Conservation (phyloP, 768 basidiomycete genomes). For the Suillus tomentosus region DNA sequence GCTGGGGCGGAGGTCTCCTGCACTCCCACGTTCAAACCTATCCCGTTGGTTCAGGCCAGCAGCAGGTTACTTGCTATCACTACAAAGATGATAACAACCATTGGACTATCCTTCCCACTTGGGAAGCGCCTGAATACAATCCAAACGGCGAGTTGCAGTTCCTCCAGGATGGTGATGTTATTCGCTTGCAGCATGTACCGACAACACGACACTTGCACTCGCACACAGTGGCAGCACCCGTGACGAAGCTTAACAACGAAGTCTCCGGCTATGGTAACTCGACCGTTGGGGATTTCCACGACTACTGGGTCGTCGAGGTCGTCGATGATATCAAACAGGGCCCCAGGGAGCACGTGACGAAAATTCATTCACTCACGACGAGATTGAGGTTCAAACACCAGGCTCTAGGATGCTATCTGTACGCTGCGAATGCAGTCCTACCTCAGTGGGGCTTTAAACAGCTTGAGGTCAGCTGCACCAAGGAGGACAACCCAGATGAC, state of each 20-base stretch:
- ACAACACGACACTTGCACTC: constrained; percentile 94
- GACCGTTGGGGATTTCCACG: constrained; percentile 84
- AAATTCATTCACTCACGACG: constrained; percentile 90
- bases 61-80: constrained; percentile 98
- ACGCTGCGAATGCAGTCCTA: constrained; percentile 83
- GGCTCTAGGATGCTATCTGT: constrained; percentile 80
- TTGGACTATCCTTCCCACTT: constrained; percentile 78
- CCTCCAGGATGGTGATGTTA: constrained; percentile 72
- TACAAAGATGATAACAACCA: constrained; percentile 99
- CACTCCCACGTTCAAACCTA: constrained; percentile 98
- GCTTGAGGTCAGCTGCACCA: constrained; percentile 92
- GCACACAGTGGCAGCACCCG: constrained; percentile 82
- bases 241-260: constrained; percentile 88
- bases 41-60: constrained; percentile 89
- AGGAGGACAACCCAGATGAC: constrained; percentile 80
- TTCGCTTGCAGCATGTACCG: constrained; percentile 80
- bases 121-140: constrained; percentile 73
- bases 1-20: constrained; percentile 94
- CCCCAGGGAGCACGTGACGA: constrained; percentile 53
- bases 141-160: constrained; percentile 66
- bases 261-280: constrained; percentile 93
- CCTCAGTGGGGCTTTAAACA: constrained; percentile 99
- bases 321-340: constrained; percentile 85
- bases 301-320: constrained; percentile 92
- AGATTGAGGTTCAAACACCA: constrained; percentile 82